Conservation (phyloP, 2,329 filamentous ascomycete species). For the Paracamarosporium sp. region DNA sequence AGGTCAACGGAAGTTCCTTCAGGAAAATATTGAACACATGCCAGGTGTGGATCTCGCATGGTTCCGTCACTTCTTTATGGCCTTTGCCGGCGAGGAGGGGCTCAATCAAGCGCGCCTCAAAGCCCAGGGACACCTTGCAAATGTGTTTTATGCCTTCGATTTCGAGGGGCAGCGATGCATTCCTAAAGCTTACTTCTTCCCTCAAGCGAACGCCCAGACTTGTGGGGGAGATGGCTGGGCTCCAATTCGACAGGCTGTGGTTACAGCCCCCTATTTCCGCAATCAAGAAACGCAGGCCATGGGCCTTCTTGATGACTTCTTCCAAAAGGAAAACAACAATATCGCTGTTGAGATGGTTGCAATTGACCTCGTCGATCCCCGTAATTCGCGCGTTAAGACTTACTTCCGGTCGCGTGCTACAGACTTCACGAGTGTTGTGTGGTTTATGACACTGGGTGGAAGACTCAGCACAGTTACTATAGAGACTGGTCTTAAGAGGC, state of each 20-base stretch:
- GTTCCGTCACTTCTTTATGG: background rate
- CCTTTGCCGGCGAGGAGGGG: too few species aligned
- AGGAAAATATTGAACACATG: background rate
- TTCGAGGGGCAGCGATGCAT: background rate
- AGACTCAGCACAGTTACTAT: background rate
- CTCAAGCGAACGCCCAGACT: background rate
- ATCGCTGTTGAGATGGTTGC: background rate
- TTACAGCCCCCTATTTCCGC: background rate
- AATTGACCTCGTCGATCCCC: background rate
- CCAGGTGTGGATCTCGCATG: background rate
- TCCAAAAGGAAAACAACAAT: background rate
- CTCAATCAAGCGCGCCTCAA: too few species aligned
- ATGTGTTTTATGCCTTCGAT: conserved; percentile 2
- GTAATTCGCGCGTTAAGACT: background rate
- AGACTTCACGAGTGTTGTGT: background rate
- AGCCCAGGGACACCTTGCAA: too few species aligned
- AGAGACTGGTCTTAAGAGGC: background rate
- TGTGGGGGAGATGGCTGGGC: background rate
- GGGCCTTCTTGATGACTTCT: background rate
- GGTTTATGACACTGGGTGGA: background rate
- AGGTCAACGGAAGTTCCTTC: too few species aligned
- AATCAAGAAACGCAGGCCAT: background rate
- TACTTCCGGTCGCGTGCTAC: background rate
- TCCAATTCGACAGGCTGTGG: background rate
- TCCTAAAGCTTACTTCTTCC: background rate